Base-by-base conservation (phyloP, 2,329 filamentous ascomycete species). In the Cordyceps fumosorosea region DNA sequence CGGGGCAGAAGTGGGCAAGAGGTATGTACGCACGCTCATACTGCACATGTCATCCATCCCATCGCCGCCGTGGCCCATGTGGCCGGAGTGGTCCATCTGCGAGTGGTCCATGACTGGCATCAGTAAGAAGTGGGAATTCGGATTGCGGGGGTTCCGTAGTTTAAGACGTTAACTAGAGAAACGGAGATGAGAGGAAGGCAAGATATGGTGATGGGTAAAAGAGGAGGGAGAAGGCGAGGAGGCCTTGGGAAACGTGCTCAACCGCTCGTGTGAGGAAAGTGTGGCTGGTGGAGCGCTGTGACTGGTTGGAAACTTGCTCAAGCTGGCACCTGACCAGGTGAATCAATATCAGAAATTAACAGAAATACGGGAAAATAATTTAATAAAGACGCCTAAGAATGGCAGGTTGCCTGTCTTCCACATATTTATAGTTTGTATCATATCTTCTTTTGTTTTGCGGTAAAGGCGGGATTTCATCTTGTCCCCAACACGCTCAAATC, bases 21-120 rank as follows among this genome's bases (percentile, higher is more conserved):
- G 42, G 40, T 20, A 54, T 37, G 63, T 57, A 70, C 88, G 70
- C 78, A 93, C 93, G 76, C 93, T 96, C 91, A 97, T 97, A 76
- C 81, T 93, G 83, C 93, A 97, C 81, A 87, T 85, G 67, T 77
- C 77, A 60, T 80, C 80, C 81, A 85, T 86, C 72, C 80, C 81
- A 69, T 84, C 73, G 71, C 80, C 77, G 65, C 75, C 65, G 66
- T 75, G 72, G 61, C 66, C 75, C 77, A 79, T 80, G 45, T 71
- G 71, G 63, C 74, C 69, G 20, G 69, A 65, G 69, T 81, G 79
- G 64, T 77, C 78, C 78, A 81, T 81, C 24, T 73, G 69, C 54
- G 71, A 71, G 70, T 81, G 78, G 34, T 61, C 58, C 58, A 61
- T 55, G 58, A 32, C 51, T 22, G 51, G 51, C 77, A 59, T 74